A percentile compares a stretch with the other conserved stretches of the same genome.
Conservation (phyloP, 495 filamentous ascomycete genomes). For the Aspergillus steynii region DNA sequence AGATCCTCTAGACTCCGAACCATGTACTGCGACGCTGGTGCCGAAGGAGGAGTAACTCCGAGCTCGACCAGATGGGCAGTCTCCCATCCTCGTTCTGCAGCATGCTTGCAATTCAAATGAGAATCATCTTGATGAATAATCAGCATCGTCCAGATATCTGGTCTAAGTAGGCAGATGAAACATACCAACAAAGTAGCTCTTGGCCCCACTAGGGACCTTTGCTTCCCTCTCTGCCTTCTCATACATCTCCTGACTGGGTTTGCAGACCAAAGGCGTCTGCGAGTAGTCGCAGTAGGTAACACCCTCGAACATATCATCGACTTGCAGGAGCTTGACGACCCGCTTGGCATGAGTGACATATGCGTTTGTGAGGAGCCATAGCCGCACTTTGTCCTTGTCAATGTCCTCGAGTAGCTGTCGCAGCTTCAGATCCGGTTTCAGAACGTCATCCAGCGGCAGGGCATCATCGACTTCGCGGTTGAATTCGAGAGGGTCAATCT, state of each 20-base stretch:
- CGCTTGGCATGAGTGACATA: constrained; percentile 84
- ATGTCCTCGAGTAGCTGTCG: constrained; percentile 76
- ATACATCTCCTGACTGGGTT: constrained; percentile 82
- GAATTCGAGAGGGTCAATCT: constrained; percentile 94
- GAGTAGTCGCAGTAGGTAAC: constrained; percentile 91
- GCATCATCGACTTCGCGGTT: constrained; percentile 95
- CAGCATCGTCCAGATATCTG: constrained; percentile 1
- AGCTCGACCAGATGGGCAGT: constrained; percentile 81
- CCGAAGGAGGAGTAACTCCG: constrained; percentile 55
- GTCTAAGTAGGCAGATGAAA: constrained; percentile 6
- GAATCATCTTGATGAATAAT: constrained; percentile 68
- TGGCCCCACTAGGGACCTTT: constrained; percentile 52
- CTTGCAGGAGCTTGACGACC: constrained; percentile 75
- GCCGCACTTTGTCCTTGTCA: constrained; percentile 73
- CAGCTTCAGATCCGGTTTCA: constrained; percentile 73
- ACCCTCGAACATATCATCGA: constrained; percentile 90
- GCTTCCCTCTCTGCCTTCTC: constrained; percentile 72
- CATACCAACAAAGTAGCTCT: constrained; percentile 87
- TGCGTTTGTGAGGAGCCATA: constrained; percentile 96
- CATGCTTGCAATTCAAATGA: constrained; percentile 67
- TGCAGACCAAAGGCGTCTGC: constrained; percentile 69
- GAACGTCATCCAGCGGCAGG: constrained; percentile 79
- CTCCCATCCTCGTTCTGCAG: constrained; percentile 76
- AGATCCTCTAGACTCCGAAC: constrained; percentile 74
- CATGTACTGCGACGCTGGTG: constrained; percentile 63